Conservation (phyloP, 2,329 filamentous ascomycete species). For the Geoglossum cookeanum region DNA sequence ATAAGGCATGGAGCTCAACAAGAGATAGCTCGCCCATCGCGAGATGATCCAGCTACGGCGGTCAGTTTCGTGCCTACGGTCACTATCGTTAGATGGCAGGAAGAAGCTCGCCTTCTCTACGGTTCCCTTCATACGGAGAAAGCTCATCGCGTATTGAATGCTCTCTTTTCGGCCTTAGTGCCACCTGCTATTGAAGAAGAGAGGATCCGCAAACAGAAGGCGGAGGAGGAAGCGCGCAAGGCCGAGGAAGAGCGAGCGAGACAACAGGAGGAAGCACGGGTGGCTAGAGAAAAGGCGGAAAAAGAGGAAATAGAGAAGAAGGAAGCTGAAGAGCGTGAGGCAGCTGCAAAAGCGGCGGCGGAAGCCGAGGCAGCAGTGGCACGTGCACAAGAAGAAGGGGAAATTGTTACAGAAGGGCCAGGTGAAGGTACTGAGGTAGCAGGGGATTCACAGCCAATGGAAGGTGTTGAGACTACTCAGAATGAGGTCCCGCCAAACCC, state of each 20-base stretch:
- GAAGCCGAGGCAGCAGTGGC: conserved; percentile 19
- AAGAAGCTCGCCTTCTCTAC: conserved; percentile 78
- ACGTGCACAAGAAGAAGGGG: conserved; percentile 9
- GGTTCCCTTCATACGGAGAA: conserved; percentile 49
- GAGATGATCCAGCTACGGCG: conserved; percentile 38
- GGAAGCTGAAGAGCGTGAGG: conserved; percentile 50
- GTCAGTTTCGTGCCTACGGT: conserved; percentile 53
- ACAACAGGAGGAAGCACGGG: conserved; percentile 2
- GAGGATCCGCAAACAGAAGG: conserved; percentile 44
- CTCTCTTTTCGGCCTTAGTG: conserved; percentile 53
- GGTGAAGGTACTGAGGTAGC: conserved; percentile 9
- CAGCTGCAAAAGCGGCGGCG: conserved; percentile 29
- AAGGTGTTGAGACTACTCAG: conserved; percentile 46
- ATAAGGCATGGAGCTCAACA: conserved; percentile 13
- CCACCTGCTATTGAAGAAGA: conserved; percentile 72
- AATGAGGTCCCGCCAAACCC: conserved; percentile 19
- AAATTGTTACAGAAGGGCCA: conserved; percentile 11
- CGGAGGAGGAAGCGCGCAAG: conserved; percentile 34
- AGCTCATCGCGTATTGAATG: conserved; percentile 44
- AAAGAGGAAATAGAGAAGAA: conserved; percentile 57
- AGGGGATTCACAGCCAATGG: conserved; percentile 42
- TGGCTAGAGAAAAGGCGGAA: conserved; percentile 37
- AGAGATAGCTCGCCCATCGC: conserved; percentile 15
- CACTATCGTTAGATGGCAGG: conserved; percentile 65
- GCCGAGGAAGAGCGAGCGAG: conserved; percentile 30